Percentiles rank a stretch among this genome's conserved stretches.
Evolutionary conservation across 108 stramenopile species (phyloP).

Genomic region (Hondaea fermentalgiana): DNA sequence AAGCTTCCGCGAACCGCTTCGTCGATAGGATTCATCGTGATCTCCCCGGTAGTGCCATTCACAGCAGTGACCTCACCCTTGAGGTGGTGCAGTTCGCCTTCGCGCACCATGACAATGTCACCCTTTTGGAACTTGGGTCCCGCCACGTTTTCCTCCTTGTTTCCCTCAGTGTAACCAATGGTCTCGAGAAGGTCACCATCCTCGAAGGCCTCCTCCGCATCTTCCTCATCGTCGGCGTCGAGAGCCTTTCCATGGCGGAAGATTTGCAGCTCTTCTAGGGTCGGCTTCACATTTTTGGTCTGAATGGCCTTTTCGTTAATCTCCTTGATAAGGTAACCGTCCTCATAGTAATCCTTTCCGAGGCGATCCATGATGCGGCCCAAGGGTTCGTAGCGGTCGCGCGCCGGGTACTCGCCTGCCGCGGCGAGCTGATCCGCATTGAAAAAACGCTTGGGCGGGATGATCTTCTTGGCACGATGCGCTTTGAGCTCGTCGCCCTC

Average conservation of each 20-base stretch:
- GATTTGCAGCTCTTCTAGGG: constrained; percentile 78
- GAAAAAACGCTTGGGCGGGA: constrained; percentile 86
- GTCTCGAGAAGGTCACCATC: constrained; percentile 34
- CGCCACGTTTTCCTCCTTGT: constrained; percentile 27
- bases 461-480: constrained; percentile 62
- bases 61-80: constrained; percentile 71
- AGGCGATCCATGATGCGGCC: not conserved
- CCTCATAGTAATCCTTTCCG: constrained; percentile 72
- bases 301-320: constrained; percentile 77
- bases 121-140: constrained; percentile 68
- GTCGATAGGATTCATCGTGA: constrained; percentile 68
- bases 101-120: constrained; percentile 81
- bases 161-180: constrained; percentile 42
- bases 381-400: constrained; percentile 15
- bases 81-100: constrained; percentile 85
- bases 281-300: constrained; percentile 75
- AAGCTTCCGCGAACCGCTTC: constrained; percentile 41
- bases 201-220: constrained; percentile 30
- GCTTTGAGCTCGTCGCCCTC: constrained; percentile 59
- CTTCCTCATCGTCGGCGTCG: constrained; percentile 44
- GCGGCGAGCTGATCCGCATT: constrained; percentile 67
- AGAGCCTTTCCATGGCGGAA: constrained; percentile 64
- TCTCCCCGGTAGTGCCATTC: constrained; percentile 62
- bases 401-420: constrained; percentile 45
- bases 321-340: constrained; percentile 87